These are phyloP conservation scores for Orbilia quercus DNA, from an alignment of 2,329 filamentous ascomycete species.

Conservation along the genomic window DNA sequence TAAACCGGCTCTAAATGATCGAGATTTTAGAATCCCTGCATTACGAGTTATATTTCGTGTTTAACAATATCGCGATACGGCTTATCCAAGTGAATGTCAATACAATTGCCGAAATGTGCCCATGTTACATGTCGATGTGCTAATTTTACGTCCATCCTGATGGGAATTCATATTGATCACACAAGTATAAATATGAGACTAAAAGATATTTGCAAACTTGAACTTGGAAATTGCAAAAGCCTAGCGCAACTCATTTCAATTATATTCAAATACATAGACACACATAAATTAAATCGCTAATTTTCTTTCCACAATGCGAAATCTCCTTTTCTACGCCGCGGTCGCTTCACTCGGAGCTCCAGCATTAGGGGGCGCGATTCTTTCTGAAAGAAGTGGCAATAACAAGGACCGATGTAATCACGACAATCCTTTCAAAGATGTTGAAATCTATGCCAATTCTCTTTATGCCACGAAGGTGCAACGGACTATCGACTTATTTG, in stretches of 20 bases:
- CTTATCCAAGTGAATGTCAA: too few relatives aligned
- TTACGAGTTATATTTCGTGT: too few relatives aligned
- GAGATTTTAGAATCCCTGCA: conserved; percentile 32
- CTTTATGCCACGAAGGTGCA: conserved; percentile 65
- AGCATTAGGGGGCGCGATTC: conserved; percentile 23
- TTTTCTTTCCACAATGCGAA: conserved; percentile 42
- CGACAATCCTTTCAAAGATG: conserved; percentile 66
- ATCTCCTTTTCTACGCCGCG: conserved; percentile 29
- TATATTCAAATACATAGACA: neutral
- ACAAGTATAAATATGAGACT: too few relatives aligned
- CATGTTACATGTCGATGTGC: too few relatives aligned
- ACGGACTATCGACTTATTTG: conserved; percentile 63
- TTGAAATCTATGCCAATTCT: conserved; percentile 67
- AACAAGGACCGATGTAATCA: conserved; percentile 57
- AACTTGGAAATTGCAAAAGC: too few relatives aligned
- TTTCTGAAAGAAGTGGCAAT: conserved; percentile 37
- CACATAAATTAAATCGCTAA: conserved; percentile 5
- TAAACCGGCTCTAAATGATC: neutral
- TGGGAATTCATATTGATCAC: too few relatives aligned
- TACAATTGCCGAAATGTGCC: too few relatives aligned
- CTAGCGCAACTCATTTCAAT: neutral
- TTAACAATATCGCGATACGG: too few relatives aligned
- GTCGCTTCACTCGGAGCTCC: conserved; percentile 19
- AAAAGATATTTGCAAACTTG: too few relatives aligned
- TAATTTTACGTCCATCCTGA: too few relatives aligned